Evolutionary conservation across 208 protist genomes (phyloP).

Genomic region (Naegleria lovaniensis): DNA sequence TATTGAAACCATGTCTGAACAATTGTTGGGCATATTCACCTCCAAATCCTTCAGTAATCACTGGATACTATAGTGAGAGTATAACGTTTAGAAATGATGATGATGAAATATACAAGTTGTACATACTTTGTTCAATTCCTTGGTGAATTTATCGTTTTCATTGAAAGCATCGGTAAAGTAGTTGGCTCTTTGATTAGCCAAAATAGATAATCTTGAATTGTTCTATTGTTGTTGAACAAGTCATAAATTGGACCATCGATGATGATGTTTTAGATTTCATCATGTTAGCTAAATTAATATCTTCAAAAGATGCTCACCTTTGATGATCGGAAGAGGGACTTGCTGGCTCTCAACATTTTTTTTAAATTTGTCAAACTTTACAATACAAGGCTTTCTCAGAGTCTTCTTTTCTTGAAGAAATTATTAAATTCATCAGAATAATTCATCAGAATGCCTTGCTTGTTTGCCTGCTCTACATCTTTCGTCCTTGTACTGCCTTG

Average conservation of each 20-base stretch:
- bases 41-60: slow-evolving; percentile 1
- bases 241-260: neutral
- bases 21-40: slow-evolving; percentile 20
- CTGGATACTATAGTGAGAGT: neutral
- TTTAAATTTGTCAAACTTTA: neutral
- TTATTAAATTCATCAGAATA: too few relatives aligned
- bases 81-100: neutral
- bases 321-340: neutral
- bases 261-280: neutral
- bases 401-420: too few relatives aligned
- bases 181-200: neutral
- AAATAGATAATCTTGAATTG: neutral
- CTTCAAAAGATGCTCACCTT: neutral
- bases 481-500: too few relatives aligned
- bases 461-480: too few relatives aligned
- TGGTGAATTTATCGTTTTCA: slow-evolving; percentile 15
- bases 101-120: neutral
- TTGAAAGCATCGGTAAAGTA: neutral
- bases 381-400: too few relatives aligned
- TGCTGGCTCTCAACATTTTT: neutral
- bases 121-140: slow-evolving; percentile 4
- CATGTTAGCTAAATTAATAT: neutral
- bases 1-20: neutral
- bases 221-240: neutral
- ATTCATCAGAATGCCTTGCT: too few relatives aligned